Evolutionary conservation across 208 protist species (phyloP).

Genomic region (Leishmania arabica): DNA sequence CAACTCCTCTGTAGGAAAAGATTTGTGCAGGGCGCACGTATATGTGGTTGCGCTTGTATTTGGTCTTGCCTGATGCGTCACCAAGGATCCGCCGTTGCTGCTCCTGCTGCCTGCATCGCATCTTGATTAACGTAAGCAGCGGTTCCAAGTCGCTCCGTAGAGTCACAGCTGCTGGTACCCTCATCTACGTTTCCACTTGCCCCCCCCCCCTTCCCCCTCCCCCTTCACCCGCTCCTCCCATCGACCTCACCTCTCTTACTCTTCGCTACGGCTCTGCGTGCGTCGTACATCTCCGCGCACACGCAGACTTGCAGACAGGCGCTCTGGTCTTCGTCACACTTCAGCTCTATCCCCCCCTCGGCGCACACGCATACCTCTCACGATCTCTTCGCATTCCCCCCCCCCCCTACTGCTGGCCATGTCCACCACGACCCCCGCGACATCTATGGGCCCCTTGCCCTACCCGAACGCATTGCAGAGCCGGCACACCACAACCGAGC

Average conservation of each 20-base stretch:
- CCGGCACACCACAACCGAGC: slow-evolving; percentile 33
- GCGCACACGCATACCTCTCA: too few relatives aligned
- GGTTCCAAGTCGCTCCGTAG: neutral
- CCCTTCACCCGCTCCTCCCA: neutral
- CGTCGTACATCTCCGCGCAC: neutral
- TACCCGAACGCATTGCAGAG: slow-evolving; percentile 61
- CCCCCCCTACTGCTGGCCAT: neutral
- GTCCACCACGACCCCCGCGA: slow-evolving; percentile 2
- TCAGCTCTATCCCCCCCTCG: neutral
- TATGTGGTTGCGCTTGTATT: neutral
- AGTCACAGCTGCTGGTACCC: neutral
- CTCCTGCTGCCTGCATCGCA: neutral
- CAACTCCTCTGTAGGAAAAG: neutral
- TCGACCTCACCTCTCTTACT: neutral
- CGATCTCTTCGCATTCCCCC: too few relatives aligned
- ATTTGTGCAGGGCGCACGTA: neutral
- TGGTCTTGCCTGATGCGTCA: neutral
- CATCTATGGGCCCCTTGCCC: slow-evolving; percentile 20
- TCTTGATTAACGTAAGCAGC: neutral
- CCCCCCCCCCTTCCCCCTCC: neutral
- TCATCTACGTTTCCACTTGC: neutral
- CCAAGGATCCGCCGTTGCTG: neutral
- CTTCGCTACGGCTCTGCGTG: neutral
- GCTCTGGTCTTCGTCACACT: neutral
- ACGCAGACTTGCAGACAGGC: neutral